Evolutionary conservation across 2,329 filamentous ascomycete species (phyloP).

Genomic region (Ophiocordyceps robertsii): DNA sequence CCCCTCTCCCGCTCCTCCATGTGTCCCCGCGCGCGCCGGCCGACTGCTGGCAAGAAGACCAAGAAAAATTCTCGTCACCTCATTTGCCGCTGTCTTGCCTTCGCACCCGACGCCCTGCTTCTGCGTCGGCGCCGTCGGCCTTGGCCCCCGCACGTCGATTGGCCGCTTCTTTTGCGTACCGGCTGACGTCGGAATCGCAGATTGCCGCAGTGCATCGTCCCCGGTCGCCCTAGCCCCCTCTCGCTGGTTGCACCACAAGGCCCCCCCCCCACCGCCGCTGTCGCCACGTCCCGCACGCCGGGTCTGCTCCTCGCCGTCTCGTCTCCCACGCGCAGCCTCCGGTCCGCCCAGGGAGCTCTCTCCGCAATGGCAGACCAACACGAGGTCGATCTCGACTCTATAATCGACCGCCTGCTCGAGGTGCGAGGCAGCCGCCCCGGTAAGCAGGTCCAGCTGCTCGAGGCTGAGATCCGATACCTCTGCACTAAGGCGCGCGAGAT

Average conservation of each 20-base stretch:
- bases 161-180: neutral
- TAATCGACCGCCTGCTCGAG: conserved; percentile 96
- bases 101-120: neutral
- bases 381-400: conserved; percentile 97
- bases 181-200: conserved; percentile 5
- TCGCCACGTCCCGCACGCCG: conserved; percentile 15
- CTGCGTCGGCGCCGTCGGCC: neutral
- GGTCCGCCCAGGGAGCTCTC: conserved; percentile 18
- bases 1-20: too few relatives aligned
- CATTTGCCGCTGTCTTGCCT: too few relatives aligned
- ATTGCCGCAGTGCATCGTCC: conserved; percentile 19
- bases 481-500: conserved; percentile 99
- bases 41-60: too few relatives aligned
- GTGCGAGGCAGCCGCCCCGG: conserved; percentile 94
- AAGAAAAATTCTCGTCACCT: too few relatives aligned
- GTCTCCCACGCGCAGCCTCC: conserved; percentile 23
- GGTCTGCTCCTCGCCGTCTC: conserved; percentile 12
- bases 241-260: conserved; percentile 8
- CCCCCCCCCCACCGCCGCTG: conserved; percentile 10
- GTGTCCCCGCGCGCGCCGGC: too few relatives aligned
- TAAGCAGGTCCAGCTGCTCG: conserved; percentile 95
- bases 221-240: conserved; percentile 10
- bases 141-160: neutral
- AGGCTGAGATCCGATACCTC: conserved; percentile 90
- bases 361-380: conserved; percentile 50